Percentiles rank a stretch among this genome's conserved stretches.
Conservation (phyloP, 2,329 filamentous ascomycete genomes). For the Claviceps digitariae region DNA sequence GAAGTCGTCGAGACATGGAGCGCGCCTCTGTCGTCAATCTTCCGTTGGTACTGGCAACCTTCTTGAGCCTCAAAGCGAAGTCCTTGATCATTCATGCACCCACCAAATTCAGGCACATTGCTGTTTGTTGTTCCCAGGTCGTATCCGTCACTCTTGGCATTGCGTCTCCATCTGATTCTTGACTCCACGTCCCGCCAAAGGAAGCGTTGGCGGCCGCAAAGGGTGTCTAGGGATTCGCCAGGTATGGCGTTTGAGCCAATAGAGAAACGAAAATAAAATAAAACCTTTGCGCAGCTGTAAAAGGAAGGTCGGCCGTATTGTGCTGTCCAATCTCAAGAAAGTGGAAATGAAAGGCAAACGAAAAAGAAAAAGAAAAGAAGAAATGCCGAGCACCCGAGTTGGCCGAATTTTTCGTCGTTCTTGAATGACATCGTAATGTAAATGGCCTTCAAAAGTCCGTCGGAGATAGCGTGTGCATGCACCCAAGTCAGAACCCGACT, state of each 20-base stretch:
- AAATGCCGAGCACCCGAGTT: slow-evolving; percentile 3
- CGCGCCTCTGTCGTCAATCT: neutral
- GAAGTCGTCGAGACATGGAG: neutral
- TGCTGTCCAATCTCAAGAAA: neutral
- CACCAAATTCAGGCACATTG: neutral
- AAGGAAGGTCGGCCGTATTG: slow-evolving; percentile 1
- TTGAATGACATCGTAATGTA: slow-evolving; percentile 4
- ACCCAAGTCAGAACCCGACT: slow-evolving; percentile 24
- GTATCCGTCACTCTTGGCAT: neutral
- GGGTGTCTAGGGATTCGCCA: neutral
- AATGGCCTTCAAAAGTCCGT: slow-evolving; percentile 4
- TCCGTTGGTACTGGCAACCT: neutral
- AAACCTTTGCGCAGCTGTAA: neutral
- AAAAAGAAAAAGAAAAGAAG: neutral
- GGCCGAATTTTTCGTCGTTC: slow-evolving; percentile 1
- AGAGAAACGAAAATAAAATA: neutral
- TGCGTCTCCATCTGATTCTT: neutral
- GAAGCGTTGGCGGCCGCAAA: neutral
- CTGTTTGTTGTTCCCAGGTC: neutral
- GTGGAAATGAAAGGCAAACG: neutral
- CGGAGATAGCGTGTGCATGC: slow-evolving; percentile 9
- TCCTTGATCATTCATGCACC: neutral
- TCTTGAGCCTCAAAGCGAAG: neutral
- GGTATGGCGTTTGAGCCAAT: neutral
- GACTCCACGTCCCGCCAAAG: neutral